phyloP scores from a whole-genome alignment of 2,329 filamentous ascomycete genomes.

The Fusarium clavum region DNA sequence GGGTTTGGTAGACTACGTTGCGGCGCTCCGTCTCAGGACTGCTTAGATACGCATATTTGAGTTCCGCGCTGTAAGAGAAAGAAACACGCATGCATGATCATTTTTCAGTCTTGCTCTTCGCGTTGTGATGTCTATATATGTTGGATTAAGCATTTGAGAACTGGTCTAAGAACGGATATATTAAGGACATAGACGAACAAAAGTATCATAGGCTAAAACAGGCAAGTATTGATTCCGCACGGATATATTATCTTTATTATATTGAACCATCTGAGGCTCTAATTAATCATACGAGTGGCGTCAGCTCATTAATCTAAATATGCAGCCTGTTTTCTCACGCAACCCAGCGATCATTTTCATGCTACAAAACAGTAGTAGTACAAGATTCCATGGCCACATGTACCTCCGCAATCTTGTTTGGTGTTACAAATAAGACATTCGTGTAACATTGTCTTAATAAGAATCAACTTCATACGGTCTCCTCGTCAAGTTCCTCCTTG shows the following conservation, averaged over 20 bases:
- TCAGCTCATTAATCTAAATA: constrained; percentile 16
- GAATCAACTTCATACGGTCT: constrained; percentile 30
- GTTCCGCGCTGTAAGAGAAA: constrained; percentile 42
- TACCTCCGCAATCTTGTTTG: neutral
- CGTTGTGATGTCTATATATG: constrained; percentile 4
- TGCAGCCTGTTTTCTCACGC: neutral
- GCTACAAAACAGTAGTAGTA: neutral
- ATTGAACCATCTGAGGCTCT: constrained; percentile 1
- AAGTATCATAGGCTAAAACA: neutral
- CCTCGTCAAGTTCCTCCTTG: constrained; percentile 36
- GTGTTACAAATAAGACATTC: constrained; percentile 14
- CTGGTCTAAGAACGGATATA: neutral
- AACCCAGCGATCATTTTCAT: neutral
- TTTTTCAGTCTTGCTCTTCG: neutral
- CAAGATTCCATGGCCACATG: neutral
- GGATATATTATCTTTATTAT: constrained; percentile 2
- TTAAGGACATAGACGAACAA: neutral
- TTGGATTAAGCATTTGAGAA: neutral
- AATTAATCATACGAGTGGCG: constrained; percentile 2
- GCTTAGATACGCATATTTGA: constrained; percentile 48
- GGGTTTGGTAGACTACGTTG: constrained; percentile 27
- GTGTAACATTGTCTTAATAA: constrained; percentile 3
- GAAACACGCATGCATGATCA: constrained; percentile 41
- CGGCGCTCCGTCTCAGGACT: constrained; percentile 36
- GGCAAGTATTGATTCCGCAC: neutral